phyloP scores from a whole-genome alignment of 331 rosid species.

The Telfairia occidentalis region DNA sequence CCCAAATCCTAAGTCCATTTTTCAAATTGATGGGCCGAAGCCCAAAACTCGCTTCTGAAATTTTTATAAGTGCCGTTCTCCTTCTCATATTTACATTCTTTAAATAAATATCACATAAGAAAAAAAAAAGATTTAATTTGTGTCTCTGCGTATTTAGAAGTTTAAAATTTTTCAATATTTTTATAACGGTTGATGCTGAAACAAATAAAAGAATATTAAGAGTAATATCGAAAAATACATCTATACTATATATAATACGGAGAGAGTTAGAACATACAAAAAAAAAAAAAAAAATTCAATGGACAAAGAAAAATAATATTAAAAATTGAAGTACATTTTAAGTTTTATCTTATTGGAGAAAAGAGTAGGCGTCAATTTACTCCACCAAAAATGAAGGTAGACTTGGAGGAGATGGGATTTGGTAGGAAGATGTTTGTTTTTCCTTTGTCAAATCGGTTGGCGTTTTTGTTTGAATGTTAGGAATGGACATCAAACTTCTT shows the following conservation, averaged over 20 bases:
- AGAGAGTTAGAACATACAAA: no score
- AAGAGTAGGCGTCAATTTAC: background rate
- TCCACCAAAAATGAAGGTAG: background rate
- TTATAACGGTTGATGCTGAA: background rate
- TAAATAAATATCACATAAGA: no score
- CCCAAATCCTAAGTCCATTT: background rate
- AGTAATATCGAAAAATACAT: background rate
- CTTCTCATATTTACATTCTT: no score
- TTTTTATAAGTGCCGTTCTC: background rate
- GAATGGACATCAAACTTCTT: no score
- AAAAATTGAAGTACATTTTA: no score
- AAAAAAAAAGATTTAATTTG: no score
- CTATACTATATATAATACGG: no score
- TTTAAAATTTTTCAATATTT: no score
- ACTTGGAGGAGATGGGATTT: background rate
- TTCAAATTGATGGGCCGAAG: background rate
- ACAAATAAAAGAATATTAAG: background rate
- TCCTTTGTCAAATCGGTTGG: background rate
- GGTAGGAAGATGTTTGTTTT: background rate
- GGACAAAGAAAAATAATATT: no score
- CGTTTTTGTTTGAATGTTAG: no score
- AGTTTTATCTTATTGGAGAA: background rate
- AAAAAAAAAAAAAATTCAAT: no score
- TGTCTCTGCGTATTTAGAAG: no score
- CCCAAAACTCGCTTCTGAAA: background rate